phyloP scores from a whole-genome alignment of 345 rosid genomes.

The Moricandia moricandioides region DNA sequence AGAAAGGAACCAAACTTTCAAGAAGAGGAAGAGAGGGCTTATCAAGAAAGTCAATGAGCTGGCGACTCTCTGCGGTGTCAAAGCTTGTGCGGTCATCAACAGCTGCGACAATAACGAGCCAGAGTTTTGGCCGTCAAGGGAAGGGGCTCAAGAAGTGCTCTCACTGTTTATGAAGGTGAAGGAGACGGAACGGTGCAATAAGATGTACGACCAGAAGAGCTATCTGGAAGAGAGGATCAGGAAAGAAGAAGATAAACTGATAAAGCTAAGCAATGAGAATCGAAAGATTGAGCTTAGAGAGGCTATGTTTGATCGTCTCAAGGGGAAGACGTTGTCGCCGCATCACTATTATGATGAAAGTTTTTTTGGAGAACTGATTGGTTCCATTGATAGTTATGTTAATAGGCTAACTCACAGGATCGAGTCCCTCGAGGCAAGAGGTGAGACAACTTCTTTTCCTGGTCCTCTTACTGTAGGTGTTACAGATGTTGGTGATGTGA shows the following conservation, averaged over 20 bases:
- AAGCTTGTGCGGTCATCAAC: neutral
- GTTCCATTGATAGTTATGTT: neutral
- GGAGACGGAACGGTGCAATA: neutral
- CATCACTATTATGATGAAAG: neutral
- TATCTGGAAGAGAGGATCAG: neutral
- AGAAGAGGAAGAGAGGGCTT: neutral
- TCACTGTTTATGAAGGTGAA: neutral
- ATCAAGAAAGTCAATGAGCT: neutral
- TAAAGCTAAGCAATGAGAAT: neutral
- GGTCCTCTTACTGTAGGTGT: neutral
- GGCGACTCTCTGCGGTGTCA: neutral
- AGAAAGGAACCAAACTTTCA: neutral
- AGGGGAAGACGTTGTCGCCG: neutral
- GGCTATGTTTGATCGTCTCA: neutral
- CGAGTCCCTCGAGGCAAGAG: neutral
- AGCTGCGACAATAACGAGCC: neutral
- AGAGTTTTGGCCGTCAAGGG: neutral
- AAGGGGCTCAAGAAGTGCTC: neutral
- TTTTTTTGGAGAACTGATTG: neutral
- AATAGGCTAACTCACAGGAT: neutral
- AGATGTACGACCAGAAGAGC: neutral
- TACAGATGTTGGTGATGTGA: neutral
- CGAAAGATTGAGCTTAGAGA: neutral
- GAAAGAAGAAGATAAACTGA: neutral
- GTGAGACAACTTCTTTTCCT: neutral